These are phyloP conservation scores for Ogataea siamensis DNA, from an alignment of 805 yeast genomes.

Conservation along the genomic window DNA sequence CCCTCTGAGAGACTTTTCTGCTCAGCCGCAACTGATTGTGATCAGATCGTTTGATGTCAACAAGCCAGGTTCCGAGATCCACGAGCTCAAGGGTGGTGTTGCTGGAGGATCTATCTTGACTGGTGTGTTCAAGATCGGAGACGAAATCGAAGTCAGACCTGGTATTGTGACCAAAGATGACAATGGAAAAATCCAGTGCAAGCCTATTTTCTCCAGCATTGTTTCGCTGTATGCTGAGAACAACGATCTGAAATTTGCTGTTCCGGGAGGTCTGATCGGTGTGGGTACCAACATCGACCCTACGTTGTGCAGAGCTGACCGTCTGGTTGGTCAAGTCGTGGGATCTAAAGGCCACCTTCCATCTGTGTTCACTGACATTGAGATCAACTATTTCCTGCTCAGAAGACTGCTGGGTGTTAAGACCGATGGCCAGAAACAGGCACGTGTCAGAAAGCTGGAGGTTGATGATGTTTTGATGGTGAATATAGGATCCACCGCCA, in stretches of 20 bases:
- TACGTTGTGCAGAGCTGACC: conserved; percentile 97
- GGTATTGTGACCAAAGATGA: conserved; percentile 98
- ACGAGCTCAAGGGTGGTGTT: conserved; percentile 98
- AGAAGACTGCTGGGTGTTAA: conserved; percentile 98
- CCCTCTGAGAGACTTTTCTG: conserved; percentile 91
- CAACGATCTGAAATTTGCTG: conserved; percentile 96
- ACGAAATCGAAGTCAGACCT: conserved; percentile 98
- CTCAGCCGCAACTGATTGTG: conserved; percentile 92
- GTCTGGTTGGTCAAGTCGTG: conserved; percentile 98
- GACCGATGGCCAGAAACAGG: conserved; percentile 95
- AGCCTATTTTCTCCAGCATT: conserved; percentile 91
- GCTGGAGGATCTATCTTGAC: conserved; percentile 98
- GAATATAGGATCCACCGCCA: conserved; percentile 97
- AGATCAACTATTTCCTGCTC: conserved; percentile 92
- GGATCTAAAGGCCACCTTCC: conserved; percentile 97
- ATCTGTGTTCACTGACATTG: conserved; percentile 93
- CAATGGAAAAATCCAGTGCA: conserved; percentile 83
- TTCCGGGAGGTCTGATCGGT: conserved; percentile 99
- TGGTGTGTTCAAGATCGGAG: conserved; percentile 96
- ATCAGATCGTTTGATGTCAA: conserved; percentile 98
- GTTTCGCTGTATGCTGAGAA: conserved; percentile 96
- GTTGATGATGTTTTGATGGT: conserved; percentile 97
- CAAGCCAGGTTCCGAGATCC: conserved; percentile 97
- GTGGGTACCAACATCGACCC: conserved; percentile 99
- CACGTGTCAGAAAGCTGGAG: conserved; percentile 92